Conservation (phyloP, 768 basidiomycete genomes). For the Guyanaporus albipodus region DNA sequence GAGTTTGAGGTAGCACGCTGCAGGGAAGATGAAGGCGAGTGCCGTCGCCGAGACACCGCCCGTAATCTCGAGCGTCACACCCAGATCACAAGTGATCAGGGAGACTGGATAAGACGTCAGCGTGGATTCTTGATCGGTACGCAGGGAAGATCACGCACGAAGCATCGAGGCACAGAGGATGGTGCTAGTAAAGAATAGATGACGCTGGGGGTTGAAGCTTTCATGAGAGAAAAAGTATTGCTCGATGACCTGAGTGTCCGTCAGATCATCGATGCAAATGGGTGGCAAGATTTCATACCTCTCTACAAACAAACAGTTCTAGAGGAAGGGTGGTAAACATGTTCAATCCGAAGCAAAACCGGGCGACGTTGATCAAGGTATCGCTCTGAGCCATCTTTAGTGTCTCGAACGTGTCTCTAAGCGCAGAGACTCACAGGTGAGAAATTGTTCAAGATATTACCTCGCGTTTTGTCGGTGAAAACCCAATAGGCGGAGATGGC, state of each 20-base stretch:
- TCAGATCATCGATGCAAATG: conserved; percentile 2
- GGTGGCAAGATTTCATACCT: conserved; percentile 44
- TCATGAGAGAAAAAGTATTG: conserved; percentile 94
- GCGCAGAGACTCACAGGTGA: conserved; percentile 46
- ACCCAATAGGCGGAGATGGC: conserved; percentile 83
- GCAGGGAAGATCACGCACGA: conserved; percentile 43
- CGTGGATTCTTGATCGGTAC: background rate
- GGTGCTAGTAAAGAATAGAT: conserved; percentile 85
- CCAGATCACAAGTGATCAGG: conserved; percentile 91
- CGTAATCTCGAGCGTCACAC: conserved; percentile 97
- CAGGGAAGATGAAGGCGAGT: conserved; percentile 90
- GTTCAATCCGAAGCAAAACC: conserved; percentile 91
- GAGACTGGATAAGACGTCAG: conserved; percentile 54
- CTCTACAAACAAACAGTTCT: conserved; percentile 95
- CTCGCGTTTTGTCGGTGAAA: conserved; percentile 87
- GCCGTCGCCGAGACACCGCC: conserved; percentile 95
- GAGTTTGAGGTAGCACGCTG: conserved; percentile 82
- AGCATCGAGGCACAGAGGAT: conserved; percentile 81
- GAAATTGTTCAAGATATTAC: conserved; percentile 98
- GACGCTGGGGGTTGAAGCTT: conserved; percentile 74
- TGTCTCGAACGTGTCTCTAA: background rate
- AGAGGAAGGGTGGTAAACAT: conserved; percentile 98
- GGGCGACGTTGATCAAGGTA: conserved; percentile 89
- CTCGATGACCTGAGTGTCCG: conserved; percentile 70
- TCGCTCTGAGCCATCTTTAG: conserved; percentile 51